Base-by-base conservation (phyloP, 1,139 yeast species). In the Suhomyces anneliseae region DNA sequence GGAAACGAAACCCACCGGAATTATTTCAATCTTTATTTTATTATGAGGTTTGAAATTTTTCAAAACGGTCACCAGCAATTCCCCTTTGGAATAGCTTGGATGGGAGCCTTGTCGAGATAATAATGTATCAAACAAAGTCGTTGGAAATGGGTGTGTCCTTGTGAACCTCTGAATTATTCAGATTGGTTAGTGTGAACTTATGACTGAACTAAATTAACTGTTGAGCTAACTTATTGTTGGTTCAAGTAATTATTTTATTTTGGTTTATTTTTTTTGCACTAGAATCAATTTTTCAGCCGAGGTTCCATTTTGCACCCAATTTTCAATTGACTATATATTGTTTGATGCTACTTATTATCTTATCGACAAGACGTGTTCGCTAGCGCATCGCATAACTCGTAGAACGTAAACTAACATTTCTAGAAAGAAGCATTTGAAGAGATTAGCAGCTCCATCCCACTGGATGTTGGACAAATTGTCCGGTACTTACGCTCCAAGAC, bases 391-490 rank as follows among this genome's bases (percentile, higher is more conserved):
- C n/a, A 14, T 31, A 19, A 42, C 46, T 40, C 45, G 49, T 46
- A 46, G 49, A 40, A 7, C 32, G 38, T 33, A 8, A 38, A 46
- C 47, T 43, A 48, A 70, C 74, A 39, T 8, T 34, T 54, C 43
- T 60, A 80, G 85, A 82, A 90, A 90, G 92, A 90, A 90, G 85
- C 97, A 90, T 76, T 83, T 90, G 78, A 90, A 90, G 87, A 88
- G 97, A 83, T 85, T 90, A 78, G 96, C 96, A 75, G 97, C 97
- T 75, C 99, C 99, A 83, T 87, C 92, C 83, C 99, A 95, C 87
- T 95, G 99, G 99, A 89, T 95, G 96, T 88, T 95, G 85, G 99
- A 93, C 96, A 95, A 95, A 83, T 84, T 95, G 82, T 88, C 97
- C 76, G 99, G 99, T 74, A 83, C 90, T 72, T 93, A 93, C 78